phyloP scores from a whole-genome alignment of 176 grass and related monocot species.

The Zoysia japonica region DNA sequence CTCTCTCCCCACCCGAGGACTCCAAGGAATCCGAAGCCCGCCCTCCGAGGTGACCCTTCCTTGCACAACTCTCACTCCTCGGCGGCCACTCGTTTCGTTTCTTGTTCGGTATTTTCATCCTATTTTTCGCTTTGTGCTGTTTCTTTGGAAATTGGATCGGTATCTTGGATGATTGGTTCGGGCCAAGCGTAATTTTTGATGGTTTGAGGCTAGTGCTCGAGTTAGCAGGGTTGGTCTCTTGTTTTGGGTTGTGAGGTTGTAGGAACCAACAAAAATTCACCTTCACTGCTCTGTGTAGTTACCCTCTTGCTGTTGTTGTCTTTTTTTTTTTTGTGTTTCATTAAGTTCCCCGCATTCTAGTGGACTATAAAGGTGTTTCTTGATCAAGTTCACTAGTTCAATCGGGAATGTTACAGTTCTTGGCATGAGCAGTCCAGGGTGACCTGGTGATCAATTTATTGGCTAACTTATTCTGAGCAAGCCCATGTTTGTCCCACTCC shows the following conservation, averaged over 20 bases:
- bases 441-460: slow-evolving; percentile 17
- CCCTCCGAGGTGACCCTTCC: slow-evolving; percentile 33
- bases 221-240: neutral
- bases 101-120: neutral
- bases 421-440: neutral
- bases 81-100: slow-evolving; percentile 19
- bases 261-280: neutral
- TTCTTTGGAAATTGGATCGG: slow-evolving; percentile 21
- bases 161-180: slow-evolving; percentile 3
- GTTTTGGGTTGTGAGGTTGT: neutral
- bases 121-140: neutral
- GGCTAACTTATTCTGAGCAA: neutral
- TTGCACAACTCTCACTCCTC: slow-evolving; percentile 32
- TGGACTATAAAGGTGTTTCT: neutral
- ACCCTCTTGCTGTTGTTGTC: neutral
- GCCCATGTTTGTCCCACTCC: neutral
- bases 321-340: neutral
- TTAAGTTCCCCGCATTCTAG: neutral
- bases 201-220: neutral
- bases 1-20: neutral
- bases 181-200: neutral
- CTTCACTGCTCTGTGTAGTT: neutral
- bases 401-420: neutral
- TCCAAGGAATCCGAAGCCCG: slow-evolving; percentile 26
- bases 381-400: neutral